Evolutionary conservation across 176 grass and related monocot genomes (phyloP), one percentile per base, ranked within the genome.

Genomic region (Oryza glaberrima): DNA sequence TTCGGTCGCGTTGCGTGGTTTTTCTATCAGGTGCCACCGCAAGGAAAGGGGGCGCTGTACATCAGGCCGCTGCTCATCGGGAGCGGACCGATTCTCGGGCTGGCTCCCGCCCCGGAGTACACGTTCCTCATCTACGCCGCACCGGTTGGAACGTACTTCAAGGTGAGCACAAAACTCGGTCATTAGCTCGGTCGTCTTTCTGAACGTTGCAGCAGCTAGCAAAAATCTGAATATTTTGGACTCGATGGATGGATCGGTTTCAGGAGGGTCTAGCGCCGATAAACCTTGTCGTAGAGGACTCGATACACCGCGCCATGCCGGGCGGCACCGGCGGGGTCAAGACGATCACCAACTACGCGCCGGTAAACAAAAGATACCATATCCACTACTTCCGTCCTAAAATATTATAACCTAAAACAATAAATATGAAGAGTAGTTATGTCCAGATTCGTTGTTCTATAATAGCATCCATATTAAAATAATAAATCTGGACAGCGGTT

Each of bases 261-360:
- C 81, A 97, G 96, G 94, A 91, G 67, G 91, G 94, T 49, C 83
- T 86, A 44, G 68, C 89, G 22, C 93, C 96, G 47, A 92, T 99
- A 56, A 92, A 94, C 75, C 84, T 99, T 52, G 20, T 88, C 3
- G 65, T 99, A 38, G 61, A 89, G 23, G 90, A 94, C 76, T 84
- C 81, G 65, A 22, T 82, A 70, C 96, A 92, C 88, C 96, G 94
- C 54, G 91, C 93, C 2, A 77, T 82, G 89, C 96, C 96, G 2
- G 96, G 96, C 67, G 96, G 96, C 2, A 92, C 91, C 12, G 96
- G 96, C 54, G 90, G 78, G 26, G 96, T 99, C 58, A 99, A 99
- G 73, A 86, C 94, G 51, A 99, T 96, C 79, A 20, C 91, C 46
- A 99, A 99, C 92, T 99, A 99, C 86, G 91, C 81, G n/a, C 96